Evolutionary conservation across 768 basidiomycete species (phyloP), one percentile per base, ranked within the genome.

Genomic region (Epithele typhae): DNA sequence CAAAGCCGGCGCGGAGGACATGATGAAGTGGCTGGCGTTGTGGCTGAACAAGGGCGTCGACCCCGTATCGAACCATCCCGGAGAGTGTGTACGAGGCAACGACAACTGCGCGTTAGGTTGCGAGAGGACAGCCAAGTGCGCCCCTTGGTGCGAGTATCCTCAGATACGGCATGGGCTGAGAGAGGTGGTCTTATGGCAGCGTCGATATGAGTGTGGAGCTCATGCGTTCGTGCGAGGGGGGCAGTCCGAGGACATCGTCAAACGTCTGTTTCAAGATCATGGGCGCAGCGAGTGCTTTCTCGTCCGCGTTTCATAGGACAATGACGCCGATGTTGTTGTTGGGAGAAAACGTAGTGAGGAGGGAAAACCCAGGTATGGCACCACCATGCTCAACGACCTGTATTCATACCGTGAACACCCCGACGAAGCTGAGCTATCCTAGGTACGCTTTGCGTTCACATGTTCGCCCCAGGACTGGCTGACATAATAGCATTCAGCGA

Each of bases 91-190:
- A 70, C 37, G 55, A 59, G 1, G 63, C 61, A 23, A 54, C 58
- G 2, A 69, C 73, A 0, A 58, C 62, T 4, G 63, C 68, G 2
- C 64, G 65, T 35, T 43, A 62, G 0, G 49, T 75, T 53, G 1
- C 23, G 17, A 47, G 25, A 7, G 27, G 27, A 14, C 27, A 30
- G 27, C 14, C n/a, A n/a, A n/a, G n/a, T n/a, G n/a, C n/a, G n/a
- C n/a, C n/a, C n/a, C n/a, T n/a, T n/a, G 56, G 58, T 8, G 15
- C 48, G 0, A 71, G 71, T 0, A 53, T 72, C 27, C 19, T 38
- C 1, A 70, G 64, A 10, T 77, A 75, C 50, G 72, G 70, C 1
- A 57, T 72, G 58, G 76, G 76, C 4, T 76, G 74, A 73, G 25
- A 12, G 30, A 62, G 68, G n/a, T n/a, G n/a, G n/a, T n/a, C n/a